These are phyloP conservation scores for Hirsutella thompsonii DNA, from an alignment of 2,329 filamentous ascomycete genomes.

Conservation along the genomic window DNA sequence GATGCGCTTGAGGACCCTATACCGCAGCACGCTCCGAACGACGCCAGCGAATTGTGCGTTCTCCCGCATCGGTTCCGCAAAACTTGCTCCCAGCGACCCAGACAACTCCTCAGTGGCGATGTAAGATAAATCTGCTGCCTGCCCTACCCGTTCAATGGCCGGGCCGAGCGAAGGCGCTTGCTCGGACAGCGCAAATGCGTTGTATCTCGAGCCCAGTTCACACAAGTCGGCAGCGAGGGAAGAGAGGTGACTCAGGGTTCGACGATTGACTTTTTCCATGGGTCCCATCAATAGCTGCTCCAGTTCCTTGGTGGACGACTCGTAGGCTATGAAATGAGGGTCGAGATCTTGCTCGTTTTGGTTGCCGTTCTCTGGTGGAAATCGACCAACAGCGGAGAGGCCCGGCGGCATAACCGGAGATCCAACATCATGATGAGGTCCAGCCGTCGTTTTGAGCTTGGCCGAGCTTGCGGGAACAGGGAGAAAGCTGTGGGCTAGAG, in stretches of 20 bases:
- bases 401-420: conserved; percentile 25
- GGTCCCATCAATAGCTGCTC: conserved; percentile 80
- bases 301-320: conserved; percentile 81
- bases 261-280: conserved; percentile 92
- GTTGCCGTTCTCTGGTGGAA: conserved; percentile 65
- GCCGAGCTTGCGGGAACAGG: conserved; percentile 77
- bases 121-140: conserved; percentile 91
- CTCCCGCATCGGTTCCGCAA: conserved; percentile 95
- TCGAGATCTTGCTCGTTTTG: conserved; percentile 85
- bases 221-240: conserved; percentile 77
- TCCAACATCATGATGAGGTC: conserved; percentile 19
- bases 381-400: conserved; percentile 58
- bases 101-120: conserved; percentile 90
- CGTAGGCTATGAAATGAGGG: conserved; percentile 90
- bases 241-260: conserved; percentile 75
- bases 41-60: conserved; percentile 95
- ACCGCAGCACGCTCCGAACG: conserved; percentile 76
- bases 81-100: conserved; percentile 75
- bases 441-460: conserved; percentile 56
- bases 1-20: conserved; percentile 83
- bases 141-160: conserved; percentile 87
- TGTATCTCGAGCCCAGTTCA: conserved; percentile 90
- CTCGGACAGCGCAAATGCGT: conserved; percentile 91
- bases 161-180: conserved; percentile 77
- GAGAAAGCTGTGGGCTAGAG: conserved; percentile 72